Percentiles rank a stretch among this genome's conserved stretches.
These are phyloP conservation scores for Penicillium crystallinum DNA, from an alignment of 495 filamentous ascomycete species.

Conservation along the genomic window DNA sequence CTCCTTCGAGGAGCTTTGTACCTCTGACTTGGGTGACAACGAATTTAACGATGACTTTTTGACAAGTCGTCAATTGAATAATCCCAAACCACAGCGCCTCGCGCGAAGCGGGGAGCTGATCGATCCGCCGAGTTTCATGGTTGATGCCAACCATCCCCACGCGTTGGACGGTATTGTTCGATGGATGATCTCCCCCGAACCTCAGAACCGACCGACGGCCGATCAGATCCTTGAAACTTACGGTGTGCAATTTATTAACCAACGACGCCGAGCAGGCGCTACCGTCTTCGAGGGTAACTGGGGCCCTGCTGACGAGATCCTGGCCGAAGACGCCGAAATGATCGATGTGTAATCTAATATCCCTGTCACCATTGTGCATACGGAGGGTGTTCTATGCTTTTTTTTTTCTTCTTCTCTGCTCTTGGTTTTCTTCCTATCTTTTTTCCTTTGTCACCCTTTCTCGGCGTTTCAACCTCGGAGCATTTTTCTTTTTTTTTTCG, in stretches of 20 bases:
- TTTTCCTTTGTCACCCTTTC: slow-evolving; percentile 34
- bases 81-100: slow-evolving; percentile 26
- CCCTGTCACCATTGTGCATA: slow-evolving; percentile 35
- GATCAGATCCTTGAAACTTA: slow-evolving; percentile 62
- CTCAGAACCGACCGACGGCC: slow-evolving; percentile 66
- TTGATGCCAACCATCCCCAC: slow-evolving; percentile 56
- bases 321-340: slow-evolving; percentile 69
- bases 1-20: slow-evolving; percentile 49
- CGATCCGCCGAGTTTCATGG: slow-evolving; percentile 82
- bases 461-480: slow-evolving; percentile 27
- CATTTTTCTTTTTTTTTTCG: slow-evolving; percentile 7
- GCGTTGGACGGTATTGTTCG: slow-evolving; percentile 80
- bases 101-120: slow-evolving; percentile 60
- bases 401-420: slow-evolving; percentile 29
- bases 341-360: slow-evolving; percentile 56
- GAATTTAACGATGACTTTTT: slow-evolving; percentile 35
- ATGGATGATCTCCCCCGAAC: slow-evolving; percentile 80
- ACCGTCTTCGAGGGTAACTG: slow-evolving; percentile 94
- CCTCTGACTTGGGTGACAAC: slow-evolving; percentile 45
- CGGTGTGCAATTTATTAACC: slow-evolving; percentile 70
- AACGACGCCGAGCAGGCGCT: slow-evolving; percentile 72
- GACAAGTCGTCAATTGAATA: slow-evolving; percentile 19
- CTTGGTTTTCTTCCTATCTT: slow-evolving; percentile 8
- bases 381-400: slow-evolving; percentile 35
- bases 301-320: slow-evolving; percentile 73